A percentile compares a stretch with the other conserved stretches of the same genome.
These are phyloP conservation scores for Striga hermonthica DNA, from an alignment of 305 asterid genomes.

Conservation along the genomic window DNA sequence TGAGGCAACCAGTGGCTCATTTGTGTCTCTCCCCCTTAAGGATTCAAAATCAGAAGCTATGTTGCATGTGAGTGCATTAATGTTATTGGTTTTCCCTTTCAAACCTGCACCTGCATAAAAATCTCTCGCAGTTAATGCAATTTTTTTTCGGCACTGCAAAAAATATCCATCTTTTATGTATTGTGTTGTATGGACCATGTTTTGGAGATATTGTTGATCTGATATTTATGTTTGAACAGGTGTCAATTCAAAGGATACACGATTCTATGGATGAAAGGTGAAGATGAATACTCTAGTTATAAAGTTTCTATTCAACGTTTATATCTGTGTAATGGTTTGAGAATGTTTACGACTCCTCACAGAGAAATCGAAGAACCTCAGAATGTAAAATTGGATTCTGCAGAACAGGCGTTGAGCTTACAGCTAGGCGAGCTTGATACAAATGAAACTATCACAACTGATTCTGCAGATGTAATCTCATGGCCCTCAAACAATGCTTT, in stretches of 20 bases:
- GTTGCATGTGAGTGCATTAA: slow-evolving; percentile 51
- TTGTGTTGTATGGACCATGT: too few species aligned
- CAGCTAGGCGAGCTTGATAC: slow-evolving; percentile 53
- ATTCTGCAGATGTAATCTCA: slow-evolving; percentile 27
- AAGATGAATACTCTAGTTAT: slow-evolving; percentile 20
- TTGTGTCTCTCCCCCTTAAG: slow-evolving; percentile 81
- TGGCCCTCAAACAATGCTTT: background rate
- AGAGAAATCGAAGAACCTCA: slow-evolving; percentile 70
- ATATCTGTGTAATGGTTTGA: background rate
- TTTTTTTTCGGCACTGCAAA: background rate
- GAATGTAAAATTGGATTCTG: slow-evolving; percentile 42
- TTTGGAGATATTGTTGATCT: too few species aligned
- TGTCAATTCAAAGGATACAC: slow-evolving; percentile 69
- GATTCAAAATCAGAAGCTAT: slow-evolving; percentile 67
- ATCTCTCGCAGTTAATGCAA: background rate
- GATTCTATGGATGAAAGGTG: slow-evolving; percentile 73
- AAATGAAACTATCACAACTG: slow-evolving; percentile 40
- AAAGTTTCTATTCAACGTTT: slow-evolving; percentile 17
- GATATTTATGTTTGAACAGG: slow-evolving; percentile 40
- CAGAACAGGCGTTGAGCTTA: slow-evolving; percentile 67
- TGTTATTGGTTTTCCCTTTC: background rate
- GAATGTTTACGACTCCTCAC: slow-evolving; percentile 28
- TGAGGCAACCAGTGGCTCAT: slow-evolving; percentile 59
- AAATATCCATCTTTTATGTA: background rate
- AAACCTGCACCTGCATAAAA: background rate